phyloP scores from a whole-genome alignment of 768 basidiomycete genomes.

The Galerina sulciceps region DNA sequence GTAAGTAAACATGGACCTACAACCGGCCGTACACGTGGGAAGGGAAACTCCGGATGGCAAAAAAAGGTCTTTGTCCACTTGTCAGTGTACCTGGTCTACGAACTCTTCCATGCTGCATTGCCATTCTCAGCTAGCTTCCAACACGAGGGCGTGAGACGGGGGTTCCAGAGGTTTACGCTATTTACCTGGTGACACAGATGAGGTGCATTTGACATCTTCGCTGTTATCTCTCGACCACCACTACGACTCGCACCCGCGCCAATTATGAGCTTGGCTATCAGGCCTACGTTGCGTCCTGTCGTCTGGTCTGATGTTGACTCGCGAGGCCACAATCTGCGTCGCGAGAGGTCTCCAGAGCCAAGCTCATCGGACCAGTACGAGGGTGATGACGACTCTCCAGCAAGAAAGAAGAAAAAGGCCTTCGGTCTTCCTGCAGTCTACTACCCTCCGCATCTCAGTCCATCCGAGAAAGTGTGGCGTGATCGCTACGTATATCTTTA shows the following conservation, averaged over 20 bases:
- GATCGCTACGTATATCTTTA: constrained; percentile 29
- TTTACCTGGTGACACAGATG: constrained; percentile 3
- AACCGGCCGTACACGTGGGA: constrained; percentile 23
- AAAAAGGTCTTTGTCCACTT: constrained; percentile 13
- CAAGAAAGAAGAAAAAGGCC: constrained; percentile 15
- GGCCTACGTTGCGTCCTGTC: constrained; percentile 27
- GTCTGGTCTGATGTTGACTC: constrained; percentile 29
- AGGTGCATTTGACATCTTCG: constrained; percentile 6
- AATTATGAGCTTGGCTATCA: constrained; percentile 17
- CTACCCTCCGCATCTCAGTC: constrained; percentile 26
- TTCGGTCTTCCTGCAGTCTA: constrained; percentile 20
- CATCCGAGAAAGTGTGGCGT: constrained; percentile 31
- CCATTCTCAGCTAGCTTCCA: constrained; percentile 4
- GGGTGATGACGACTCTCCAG: constrained; percentile 6
- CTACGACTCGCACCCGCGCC: background rate
- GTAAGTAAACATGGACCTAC: constrained; percentile 29
- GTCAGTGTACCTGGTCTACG: constrained; percentile 1
- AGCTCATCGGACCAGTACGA: constrained; percentile 7
- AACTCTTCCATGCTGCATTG: constrained; percentile 10
- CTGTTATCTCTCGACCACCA: constrained; percentile 7
- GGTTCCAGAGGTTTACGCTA: constrained; percentile 2
- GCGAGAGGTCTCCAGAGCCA: constrained; percentile 16
- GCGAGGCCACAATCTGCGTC: constrained; percentile 20
- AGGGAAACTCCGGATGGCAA: constrained; percentile 10
- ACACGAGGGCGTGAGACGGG: constrained; percentile 15